These are phyloP conservation scores for Rhizopus sp. DNA, from an alignment of 371 early-diverging fungal genomes.

Conservation along the genomic window DNA sequence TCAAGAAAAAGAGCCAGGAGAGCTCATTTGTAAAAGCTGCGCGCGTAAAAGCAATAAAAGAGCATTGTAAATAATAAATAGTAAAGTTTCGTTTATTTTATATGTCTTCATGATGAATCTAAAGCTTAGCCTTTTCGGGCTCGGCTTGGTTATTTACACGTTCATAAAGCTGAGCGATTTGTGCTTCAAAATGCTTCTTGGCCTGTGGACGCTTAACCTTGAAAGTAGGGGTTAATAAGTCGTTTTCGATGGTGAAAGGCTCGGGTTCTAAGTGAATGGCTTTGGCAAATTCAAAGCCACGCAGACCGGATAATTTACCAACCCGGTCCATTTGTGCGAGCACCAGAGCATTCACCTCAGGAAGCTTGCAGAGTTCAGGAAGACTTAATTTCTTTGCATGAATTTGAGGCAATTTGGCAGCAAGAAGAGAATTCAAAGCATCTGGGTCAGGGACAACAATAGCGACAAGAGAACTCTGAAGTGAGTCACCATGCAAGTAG, in stretches of 20 bases:
- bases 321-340: slow-evolving; percentile 58
- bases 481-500: slow-evolving; percentile 84
- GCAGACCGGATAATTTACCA: slow-evolving; percentile 62
- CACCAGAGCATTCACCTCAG: slow-evolving; percentile 61
- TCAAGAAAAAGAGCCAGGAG: slow-evolving; percentile 12
- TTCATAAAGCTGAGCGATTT: slow-evolving; percentile 69
- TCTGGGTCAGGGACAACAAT: slow-evolving; percentile 86
- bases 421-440: slow-evolving; percentile 44
- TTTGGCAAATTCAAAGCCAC: slow-evolving; percentile 62
- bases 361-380: slow-evolving; percentile 56
- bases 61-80: not conserved
- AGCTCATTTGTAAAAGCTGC: slow-evolving; percentile 27
- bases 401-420: slow-evolving; percentile 37
- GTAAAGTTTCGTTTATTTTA: not conserved
- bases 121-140: slow-evolving; percentile 29
- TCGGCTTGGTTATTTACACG: slow-evolving; percentile 12
- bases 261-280: slow-evolving; percentile 53
- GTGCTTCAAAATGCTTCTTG: slow-evolving; percentile 60
- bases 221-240: slow-evolving; percentile 67
- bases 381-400: slow-evolving; percentile 32
- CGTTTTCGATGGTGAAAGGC: slow-evolving; percentile 61
- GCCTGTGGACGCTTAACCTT: slow-evolving; percentile 80
- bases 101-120: slow-evolving; percentile 5
- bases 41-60: slow-evolving; percentile 7
- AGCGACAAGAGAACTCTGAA: slow-evolving; percentile 78